Percentiles rank a stretch among this genome's conserved stretches.
Evolutionary conservation across 2,329 filamentous ascomycete species (phyloP).

Genomic region (Madurella fahalii): DNA sequence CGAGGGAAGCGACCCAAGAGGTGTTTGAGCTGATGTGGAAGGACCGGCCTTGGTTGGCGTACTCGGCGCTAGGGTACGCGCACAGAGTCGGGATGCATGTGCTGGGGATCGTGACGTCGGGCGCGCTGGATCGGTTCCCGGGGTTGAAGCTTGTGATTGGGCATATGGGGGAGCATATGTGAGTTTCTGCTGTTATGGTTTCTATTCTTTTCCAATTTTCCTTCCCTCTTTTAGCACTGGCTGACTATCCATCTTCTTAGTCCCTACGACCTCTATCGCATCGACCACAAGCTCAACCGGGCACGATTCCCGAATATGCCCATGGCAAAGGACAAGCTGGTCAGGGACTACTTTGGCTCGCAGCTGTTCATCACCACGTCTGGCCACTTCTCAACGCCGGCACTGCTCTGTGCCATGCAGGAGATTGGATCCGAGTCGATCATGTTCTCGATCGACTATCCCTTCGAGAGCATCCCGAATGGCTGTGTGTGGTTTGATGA

Average conservation of each 20-base stretch:
- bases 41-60: conserved; percentile 21
- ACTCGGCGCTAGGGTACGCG: conserved; percentile 21
- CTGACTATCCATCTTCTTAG: background rate
- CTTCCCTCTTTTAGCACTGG: background rate
- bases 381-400: conserved; percentile 27
- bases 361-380: conserved; percentile 27
- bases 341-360: conserved; percentile 25
- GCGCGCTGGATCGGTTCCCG: conserved; percentile 35
- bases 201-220: no score
- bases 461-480: conserved; percentile 27
- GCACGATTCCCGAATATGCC: conserved; percentile 21
- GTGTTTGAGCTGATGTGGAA: conserved; percentile 25
- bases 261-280: conserved; percentile 26
- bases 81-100: conserved; percentile 34
- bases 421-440: conserved; percentile 24
- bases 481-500: conserved; percentile 27
- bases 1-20: conserved; percentile 50
- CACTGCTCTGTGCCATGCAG: conserved; percentile 24
- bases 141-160: conserved; percentile 38
- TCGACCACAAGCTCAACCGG: conserved; percentile 27
- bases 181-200: conserved; percentile 1
- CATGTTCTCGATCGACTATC: conserved; percentile 27
- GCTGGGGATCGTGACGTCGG: conserved; percentile 34
- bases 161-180: conserved; percentile 37
- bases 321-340: conserved; percentile 23